A percentile compares a stretch with the other conserved stretches of the same genome.
Evolutionary conservation across 2,329 filamentous ascomycete genomes (phyloP).

Genomic region (Fragosphaeria purpurea): DNA sequence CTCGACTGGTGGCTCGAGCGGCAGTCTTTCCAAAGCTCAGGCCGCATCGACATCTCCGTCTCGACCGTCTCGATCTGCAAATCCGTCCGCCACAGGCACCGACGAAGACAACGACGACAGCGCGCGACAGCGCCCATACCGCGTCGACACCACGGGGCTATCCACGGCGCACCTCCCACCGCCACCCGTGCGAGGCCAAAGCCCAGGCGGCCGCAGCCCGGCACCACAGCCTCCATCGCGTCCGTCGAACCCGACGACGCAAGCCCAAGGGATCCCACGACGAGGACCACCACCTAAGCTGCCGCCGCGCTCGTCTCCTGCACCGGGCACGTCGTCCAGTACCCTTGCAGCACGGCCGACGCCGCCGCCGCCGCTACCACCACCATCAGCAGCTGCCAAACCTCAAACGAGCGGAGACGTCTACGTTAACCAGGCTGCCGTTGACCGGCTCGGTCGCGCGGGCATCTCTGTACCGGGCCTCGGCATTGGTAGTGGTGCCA

Average conservation of each 20-base stretch:
- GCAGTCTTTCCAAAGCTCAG: no score
- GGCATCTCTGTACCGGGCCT: constrained; percentile 72
- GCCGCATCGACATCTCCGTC: constrained; percentile 13
- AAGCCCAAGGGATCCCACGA: constrained; percentile 9
- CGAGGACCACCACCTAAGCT: constrained; percentile 31
- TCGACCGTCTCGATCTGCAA: constrained; percentile 19
- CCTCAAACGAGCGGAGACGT: constrained; percentile 9
- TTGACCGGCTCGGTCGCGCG: constrained; percentile 57
- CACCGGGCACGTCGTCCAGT: constrained; percentile 16
- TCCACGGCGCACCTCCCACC: constrained; percentile 59
- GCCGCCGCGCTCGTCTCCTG: constrained; percentile 14
- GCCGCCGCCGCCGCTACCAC: neutral
- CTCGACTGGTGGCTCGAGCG: constrained; percentile 18
- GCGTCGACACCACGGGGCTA: constrained; percentile 60
- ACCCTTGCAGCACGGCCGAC: constrained; percentile 5
- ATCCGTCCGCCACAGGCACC: constrained; percentile 9
- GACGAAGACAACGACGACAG: constrained; percentile 21
- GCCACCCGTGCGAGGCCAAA: constrained; percentile 50
- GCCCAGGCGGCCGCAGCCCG: constrained; percentile 23
- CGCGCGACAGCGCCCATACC: constrained; percentile 51
- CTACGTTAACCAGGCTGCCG: constrained; percentile 44
- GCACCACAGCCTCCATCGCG: constrained; percentile 13
- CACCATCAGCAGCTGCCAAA: neutral
- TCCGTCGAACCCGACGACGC: constrained; percentile 6
- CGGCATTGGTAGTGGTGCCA: constrained; percentile 48